phyloP scores from a whole-genome alignment of 495 filamentous ascomycete genomes.

The Penicillium alfredii region DNA sequence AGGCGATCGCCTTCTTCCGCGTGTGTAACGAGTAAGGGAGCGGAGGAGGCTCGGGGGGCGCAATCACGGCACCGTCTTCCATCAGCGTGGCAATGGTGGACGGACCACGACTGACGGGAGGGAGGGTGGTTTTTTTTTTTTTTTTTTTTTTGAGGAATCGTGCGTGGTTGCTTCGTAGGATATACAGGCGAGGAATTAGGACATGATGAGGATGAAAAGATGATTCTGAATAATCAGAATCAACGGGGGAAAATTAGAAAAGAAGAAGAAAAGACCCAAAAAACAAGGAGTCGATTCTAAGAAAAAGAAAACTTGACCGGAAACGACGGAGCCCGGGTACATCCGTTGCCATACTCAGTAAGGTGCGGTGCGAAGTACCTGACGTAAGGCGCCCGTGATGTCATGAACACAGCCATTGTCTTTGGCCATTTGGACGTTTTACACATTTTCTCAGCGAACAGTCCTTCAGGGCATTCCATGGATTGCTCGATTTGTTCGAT shows the following conservation, averaged over 20 bases:
- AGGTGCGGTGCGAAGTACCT: conserved; percentile 14
- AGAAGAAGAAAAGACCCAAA: conserved; percentile 1
- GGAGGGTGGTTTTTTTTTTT: neutral
- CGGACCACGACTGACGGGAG: conserved; percentile 2
- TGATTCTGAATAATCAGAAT: neutral
- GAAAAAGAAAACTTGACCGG: conserved; percentile 10
- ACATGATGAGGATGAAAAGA: conserved; percentile 8
- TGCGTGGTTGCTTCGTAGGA: neutral
- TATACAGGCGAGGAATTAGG: conserved; percentile 2
- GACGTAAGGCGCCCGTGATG: conserved; percentile 21
- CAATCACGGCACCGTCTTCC: conserved; percentile 29
- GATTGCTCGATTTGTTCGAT: no score
- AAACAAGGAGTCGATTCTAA: conserved; percentile 8
- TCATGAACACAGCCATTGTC: no score
- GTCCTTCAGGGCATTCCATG: no score
- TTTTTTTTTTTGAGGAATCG: no score
- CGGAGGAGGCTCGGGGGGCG: conserved; percentile 39
- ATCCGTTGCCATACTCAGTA: conserved; percentile 12
- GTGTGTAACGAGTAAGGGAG: conserved; percentile 51
- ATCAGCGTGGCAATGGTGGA: conserved; percentile 25
- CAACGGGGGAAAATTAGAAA: neutral
- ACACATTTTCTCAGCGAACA: no score
- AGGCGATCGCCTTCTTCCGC: conserved; percentile 48
- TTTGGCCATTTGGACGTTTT: no score
- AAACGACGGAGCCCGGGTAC: conserved; percentile 25